Evolutionary conservation across 345 rosid species (phyloP).

Genomic region (Populus ilicifolia): DNA sequence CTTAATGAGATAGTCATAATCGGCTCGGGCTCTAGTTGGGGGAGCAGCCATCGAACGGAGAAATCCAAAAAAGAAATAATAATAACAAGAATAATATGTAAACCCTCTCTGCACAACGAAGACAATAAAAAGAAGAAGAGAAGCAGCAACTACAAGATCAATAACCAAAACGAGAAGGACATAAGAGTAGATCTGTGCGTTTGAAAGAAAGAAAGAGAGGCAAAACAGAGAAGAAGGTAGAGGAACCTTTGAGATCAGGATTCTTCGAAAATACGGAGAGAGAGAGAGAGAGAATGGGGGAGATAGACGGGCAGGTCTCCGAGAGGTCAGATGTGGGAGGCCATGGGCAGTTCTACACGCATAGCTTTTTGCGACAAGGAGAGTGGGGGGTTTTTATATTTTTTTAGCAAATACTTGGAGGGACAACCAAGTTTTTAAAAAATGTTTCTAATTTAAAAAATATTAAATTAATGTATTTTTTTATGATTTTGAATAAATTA

Average conservation of each 20-base stretch:
- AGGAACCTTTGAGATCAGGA: not conserved
- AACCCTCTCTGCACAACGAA: not conserved
- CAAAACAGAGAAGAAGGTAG: not conserved
- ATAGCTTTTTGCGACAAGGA: not conserved
- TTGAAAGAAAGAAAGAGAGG: not conserved
- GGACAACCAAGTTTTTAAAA: no score
- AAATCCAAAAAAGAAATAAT: not conserved
- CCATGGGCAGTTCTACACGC: not conserved
- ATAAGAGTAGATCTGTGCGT: not conserved
- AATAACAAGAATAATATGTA: not conserved
- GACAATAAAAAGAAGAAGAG: not conserved
- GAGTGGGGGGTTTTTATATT: not conserved
- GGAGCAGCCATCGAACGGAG: slow-evolving; percentile 22
- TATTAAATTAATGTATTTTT: no score
- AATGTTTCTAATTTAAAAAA: no score
- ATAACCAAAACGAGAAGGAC: not conserved
- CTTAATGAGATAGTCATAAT: slow-evolving; percentile 25
- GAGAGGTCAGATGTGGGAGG: slow-evolving; percentile 1
- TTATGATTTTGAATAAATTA: no score
- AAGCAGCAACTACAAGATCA: not conserved
- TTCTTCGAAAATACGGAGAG: not conserved
- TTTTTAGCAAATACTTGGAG: not conserved
- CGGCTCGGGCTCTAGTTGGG: slow-evolving; percentile 24
- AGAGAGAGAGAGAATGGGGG: not conserved
- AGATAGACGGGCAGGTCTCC: not conserved